Percentiles rank a stretch among this genome's conserved stretches.
Conservation (phyloP, 805 yeast species). For the Wickerhamiella slavikovae region DNA sequence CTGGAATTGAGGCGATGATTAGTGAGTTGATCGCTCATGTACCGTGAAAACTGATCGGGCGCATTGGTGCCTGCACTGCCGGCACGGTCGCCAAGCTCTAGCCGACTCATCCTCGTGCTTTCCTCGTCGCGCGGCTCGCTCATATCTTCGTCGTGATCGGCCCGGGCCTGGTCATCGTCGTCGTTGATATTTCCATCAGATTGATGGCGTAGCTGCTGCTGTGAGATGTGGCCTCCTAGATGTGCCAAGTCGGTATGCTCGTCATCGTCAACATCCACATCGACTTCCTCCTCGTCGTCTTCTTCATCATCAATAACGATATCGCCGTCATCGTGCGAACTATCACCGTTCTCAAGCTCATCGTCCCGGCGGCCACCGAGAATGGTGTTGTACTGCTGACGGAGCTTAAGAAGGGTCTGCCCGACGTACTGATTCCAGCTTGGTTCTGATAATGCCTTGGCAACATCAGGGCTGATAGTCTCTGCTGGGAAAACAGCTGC, state of each 20-base stretch:
- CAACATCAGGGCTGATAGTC: conserved; percentile 32
- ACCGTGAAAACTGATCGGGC: conserved; percentile 43
- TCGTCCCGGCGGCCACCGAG: conserved; percentile 57
- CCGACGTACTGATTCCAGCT: conserved; percentile 72
- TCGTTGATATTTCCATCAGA: no score
- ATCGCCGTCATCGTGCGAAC: conserved; percentile 10
- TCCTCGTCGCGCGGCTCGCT: conserved; percentile 2
- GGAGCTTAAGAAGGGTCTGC: conserved; percentile 62
- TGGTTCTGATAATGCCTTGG: conserved; percentile 26
- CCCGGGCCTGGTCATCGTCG: no score
- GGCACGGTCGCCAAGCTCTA: conserved; percentile 13
- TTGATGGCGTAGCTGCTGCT: no score
- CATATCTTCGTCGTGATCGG: no score
- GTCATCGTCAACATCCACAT: conserved; percentile 14
- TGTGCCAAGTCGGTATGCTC: conserved; percentile 1
- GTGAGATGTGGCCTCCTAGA: no score
- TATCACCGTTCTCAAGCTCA: conserved; percentile 19
- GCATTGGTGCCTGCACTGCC: no score
- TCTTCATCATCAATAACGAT: conserved; percentile 16
- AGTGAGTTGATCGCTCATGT: conserved; percentile 43
- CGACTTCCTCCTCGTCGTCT: conserved; percentile 19
- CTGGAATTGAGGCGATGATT: conserved; percentile 3
- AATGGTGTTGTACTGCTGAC: conserved; percentile 86
- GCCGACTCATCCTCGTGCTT: conserved; percentile 10
- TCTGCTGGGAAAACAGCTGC: conserved; percentile 38